A percentile compares a stretch with the other conserved stretches of the same genome.
phyloP scores from a whole-genome alignment of 176 grass and related monocot species.

The Musa schizocarpa region DNA sequence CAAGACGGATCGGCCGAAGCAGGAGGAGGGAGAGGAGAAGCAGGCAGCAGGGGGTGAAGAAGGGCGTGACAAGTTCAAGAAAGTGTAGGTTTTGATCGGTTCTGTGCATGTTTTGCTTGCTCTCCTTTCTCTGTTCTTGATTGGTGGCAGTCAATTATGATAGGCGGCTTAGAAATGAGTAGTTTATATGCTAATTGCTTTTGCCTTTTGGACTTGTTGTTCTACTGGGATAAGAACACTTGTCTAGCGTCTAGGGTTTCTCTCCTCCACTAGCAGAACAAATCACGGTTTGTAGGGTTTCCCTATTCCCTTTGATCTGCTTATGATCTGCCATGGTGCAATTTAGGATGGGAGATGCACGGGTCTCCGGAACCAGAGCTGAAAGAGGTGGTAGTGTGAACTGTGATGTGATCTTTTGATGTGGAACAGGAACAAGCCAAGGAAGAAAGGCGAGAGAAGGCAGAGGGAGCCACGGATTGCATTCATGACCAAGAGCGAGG shows the following conservation, averaged over 20 bases:
- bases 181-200: not conserved
- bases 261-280: conserved; percentile 26
- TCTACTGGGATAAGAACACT: too few species aligned
- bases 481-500: conserved; percentile 14
- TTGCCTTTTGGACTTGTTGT: not conserved
- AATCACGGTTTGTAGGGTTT: conserved; percentile 24
- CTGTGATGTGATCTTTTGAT: too few species aligned
- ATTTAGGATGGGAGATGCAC: too few species aligned
- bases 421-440: not conserved
- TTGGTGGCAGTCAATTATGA: not conserved
- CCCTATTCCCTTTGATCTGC: not conserved
- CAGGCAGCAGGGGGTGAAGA: conserved; percentile 38
- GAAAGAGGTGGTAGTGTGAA: too few species aligned
- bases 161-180: conserved; percentile 17
- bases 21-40: conserved; percentile 26
- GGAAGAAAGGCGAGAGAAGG: not conserved
- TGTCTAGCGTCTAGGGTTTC: conserved; percentile 31
- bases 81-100: conserved; percentile 45
- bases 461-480: conserved; percentile 3
- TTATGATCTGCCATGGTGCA: not conserved
- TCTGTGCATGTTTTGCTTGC: conserved; percentile 20
- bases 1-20: conserved; percentile 53
- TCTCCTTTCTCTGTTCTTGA: not conserved
- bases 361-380: too few species aligned
- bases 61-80: conserved; percentile 54